Evolutionary conservation across 352 stramenopile genomes (phyloP).

Genomic region (Sclerospora graminicola): DNA sequence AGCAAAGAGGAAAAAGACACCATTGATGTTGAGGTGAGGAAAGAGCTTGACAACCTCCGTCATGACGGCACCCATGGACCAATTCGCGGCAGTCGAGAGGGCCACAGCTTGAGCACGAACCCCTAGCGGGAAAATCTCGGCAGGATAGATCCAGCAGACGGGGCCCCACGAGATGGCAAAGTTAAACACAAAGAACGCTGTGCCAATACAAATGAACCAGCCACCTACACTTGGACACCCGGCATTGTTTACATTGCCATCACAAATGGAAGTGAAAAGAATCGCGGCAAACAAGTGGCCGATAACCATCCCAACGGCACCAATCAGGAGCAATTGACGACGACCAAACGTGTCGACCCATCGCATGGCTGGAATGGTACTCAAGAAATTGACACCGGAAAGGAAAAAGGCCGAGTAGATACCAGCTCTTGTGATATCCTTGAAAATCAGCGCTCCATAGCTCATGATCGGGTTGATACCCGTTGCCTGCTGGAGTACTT

Average conservation of each 20-base stretch:
- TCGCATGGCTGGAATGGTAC: constrained; percentile 28
- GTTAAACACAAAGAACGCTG: constrained; percentile 31
- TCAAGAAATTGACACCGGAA: constrained; percentile 23
- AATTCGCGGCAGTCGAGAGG: constrained; percentile 24
- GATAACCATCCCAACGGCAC: constrained; percentile 29
- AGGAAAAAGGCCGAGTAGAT: constrained; percentile 5
- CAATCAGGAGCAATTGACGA: constrained; percentile 28
- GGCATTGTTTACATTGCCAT: constrained; percentile 18
- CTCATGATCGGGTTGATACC: constrained; percentile 21
- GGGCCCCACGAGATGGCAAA: constrained; percentile 36
- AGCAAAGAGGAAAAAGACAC: constrained; percentile 43
- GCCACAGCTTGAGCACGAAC: constrained; percentile 16
- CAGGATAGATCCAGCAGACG: constrained; percentile 41
- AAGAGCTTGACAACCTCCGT: constrained; percentile 22
- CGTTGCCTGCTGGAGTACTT: constrained; percentile 9
- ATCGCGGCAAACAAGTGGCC: constrained; percentile 27
- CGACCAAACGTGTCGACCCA: constrained; percentile 29
- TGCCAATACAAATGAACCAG: constrained; percentile 27
- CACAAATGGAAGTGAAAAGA: constrained; percentile 25
- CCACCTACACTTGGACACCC: constrained; percentile 19
- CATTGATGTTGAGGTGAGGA: constrained; percentile 29
- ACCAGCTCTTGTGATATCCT: constrained; percentile 5
- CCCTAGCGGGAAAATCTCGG: constrained; percentile 44
- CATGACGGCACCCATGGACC: constrained; percentile 34
- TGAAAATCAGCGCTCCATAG: constrained; percentile 6